A percentile compares a stretch with the other conserved stretches of the same genome.
Evolutionary conservation across 768 basidiomycete genomes (phyloP).

Genomic region (Strobilomyces dryophilus): DNA sequence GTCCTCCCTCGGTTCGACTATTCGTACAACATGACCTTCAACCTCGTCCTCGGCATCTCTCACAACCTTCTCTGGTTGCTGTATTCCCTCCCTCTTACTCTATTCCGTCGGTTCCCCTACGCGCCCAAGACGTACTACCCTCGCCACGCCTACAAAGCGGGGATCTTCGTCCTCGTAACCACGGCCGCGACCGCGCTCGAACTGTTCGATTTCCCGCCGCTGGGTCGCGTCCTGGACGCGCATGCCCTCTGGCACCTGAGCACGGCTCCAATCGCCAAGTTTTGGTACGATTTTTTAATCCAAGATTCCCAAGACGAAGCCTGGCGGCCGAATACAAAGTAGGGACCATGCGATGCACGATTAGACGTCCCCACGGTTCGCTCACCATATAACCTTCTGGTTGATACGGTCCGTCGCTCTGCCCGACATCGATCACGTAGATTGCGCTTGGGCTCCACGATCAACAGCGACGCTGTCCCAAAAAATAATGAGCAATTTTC

Average conservation of each 20-base stretch:
- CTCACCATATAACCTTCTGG: too few species aligned
- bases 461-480: too few species aligned
- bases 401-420: too few species aligned
- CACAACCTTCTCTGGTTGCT: constrained; percentile 83
- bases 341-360: background rate
- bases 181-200: constrained; percentile 77
- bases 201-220: constrained; percentile 87
- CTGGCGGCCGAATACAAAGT: constrained; percentile 50
- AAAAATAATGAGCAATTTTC: too few species aligned
- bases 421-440: too few species aligned
- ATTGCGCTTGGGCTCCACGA: too few species aligned
- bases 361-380: too few species aligned
- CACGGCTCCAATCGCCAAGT: constrained; percentile 70
- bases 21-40: constrained; percentile 87
- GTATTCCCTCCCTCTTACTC: constrained; percentile 53
- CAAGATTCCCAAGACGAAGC: constrained; percentile 67
- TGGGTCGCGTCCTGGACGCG: constrained; percentile 74
- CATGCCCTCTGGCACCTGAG: constrained; percentile 91
- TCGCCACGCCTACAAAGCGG: constrained; percentile 48
- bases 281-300: constrained; percentile 86
- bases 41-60: constrained; percentile 64
- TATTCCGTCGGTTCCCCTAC: constrained; percentile 52
- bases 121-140: constrained; percentile 58
- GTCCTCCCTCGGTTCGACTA: constrained; percentile 84
- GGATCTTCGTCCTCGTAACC: constrained; percentile 61